Evolutionary conservation across 805 yeast genomes (phyloP).

Genomic region (Sugiyamaella qingdaonensis): DNA sequence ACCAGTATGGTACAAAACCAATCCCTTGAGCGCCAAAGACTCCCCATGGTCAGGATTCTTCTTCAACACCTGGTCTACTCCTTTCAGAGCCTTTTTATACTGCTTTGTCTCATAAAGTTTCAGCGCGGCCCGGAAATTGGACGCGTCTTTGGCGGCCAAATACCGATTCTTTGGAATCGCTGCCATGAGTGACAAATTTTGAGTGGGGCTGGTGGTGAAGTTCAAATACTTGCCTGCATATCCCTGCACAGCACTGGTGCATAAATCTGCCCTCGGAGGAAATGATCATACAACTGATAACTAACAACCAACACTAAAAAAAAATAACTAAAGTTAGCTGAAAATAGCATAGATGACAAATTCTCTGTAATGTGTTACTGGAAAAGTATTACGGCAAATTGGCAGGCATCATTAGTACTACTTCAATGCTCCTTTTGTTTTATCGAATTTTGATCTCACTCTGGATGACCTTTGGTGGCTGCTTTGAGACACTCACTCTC

Average conservation of each 20-base stretch:
- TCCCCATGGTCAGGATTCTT: conserved; percentile 74
- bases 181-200: conserved; percentile 4
- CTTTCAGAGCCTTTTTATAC: conserved; percentile 78
- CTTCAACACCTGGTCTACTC: conserved; percentile 70
- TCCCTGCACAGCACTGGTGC: too few species aligned
- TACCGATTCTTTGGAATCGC: conserved; percentile 27
- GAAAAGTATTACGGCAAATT: too few species aligned
- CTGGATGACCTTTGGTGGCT: conserved; percentile 67
- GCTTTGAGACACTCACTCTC: conserved; percentile 63
- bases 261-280: too few species aligned
- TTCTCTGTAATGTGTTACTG: too few species aligned
- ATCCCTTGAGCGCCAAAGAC: conserved; percentile 79
- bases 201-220: neutral
- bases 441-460: too few species aligned
- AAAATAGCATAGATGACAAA: too few species aligned
- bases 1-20: conserved; percentile 54
- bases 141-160: conserved; percentile 57
- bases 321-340: too few species aligned
- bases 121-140: conserved; percentile 74
- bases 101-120: conserved; percentile 78
- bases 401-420: too few species aligned
- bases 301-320: too few species aligned
- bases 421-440: too few species aligned
- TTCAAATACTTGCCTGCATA: too few species aligned
- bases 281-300: too few species aligned